These are phyloP conservation scores for Lichtheimia ornata DNA, from an alignment of 371 early-diverging fungal species.

Conservation along the genomic window DNA sequence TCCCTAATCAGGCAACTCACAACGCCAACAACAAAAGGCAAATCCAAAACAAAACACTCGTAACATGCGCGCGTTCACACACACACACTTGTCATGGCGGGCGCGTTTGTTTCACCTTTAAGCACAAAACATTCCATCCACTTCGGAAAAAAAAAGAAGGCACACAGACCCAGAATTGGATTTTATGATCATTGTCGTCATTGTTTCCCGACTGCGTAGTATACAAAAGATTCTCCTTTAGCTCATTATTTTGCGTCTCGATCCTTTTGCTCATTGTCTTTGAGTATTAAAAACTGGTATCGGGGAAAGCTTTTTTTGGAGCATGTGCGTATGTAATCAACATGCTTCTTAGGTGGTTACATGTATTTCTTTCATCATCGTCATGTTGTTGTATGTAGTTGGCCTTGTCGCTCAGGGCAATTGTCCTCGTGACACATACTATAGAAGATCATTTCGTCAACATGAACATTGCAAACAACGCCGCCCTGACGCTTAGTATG, in stretches of 20 bases:
- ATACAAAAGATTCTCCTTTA: not conserved
- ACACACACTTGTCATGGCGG: not conserved
- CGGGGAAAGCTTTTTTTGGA: not conserved
- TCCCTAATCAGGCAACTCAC: slow-evolving; percentile 11
- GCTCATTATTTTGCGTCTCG: slow-evolving; percentile 2
- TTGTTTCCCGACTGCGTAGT: not conserved
- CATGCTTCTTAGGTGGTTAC: too few species aligned
- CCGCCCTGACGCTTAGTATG: not conserved
- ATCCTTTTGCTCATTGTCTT: not conserved
- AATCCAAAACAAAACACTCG: slow-evolving; percentile 12
- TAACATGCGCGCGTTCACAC: not conserved
- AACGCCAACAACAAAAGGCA: slow-evolving; percentile 14
- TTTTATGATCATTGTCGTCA: not conserved
- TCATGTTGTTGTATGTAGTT: too few species aligned
- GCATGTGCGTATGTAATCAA: not conserved
- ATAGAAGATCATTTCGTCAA: too few species aligned
- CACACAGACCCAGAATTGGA: not conserved
- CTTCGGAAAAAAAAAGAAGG: not conserved
- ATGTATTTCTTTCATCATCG: too few species aligned
- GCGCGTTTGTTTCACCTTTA: slow-evolving; percentile 1
- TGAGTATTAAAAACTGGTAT: not conserved
- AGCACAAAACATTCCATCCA: not conserved
- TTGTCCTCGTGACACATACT: not conserved
- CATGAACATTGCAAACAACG: too few species aligned
- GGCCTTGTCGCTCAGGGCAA: not conserved